Evolutionary conservation across 805 yeast species (phyloP).

Genomic region (Lipomyces chichibuensis): DNA sequence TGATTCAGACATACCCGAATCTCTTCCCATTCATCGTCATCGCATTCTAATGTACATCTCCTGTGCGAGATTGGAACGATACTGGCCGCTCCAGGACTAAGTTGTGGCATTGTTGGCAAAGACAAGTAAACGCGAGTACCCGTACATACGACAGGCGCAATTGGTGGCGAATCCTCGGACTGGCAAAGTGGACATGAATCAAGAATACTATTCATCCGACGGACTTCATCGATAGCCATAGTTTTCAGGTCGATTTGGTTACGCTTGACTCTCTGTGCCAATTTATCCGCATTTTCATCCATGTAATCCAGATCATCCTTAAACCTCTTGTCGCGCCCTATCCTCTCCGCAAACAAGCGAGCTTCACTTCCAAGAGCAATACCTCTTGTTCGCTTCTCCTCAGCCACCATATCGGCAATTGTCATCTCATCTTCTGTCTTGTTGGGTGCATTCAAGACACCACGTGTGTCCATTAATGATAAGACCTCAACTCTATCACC

Average conservation of each 20-base stretch:
- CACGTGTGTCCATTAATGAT: conserved; percentile 31
- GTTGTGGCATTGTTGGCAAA: conserved; percentile 49
- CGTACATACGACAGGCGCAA: conserved; percentile 45
- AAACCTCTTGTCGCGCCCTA: conserved; percentile 47
- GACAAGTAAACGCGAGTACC: conserved; percentile 48
- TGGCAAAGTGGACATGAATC: conserved; percentile 48
- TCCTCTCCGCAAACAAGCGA: conserved; percentile 44
- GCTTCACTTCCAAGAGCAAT: conserved; percentile 34
- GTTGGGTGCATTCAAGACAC: conserved; percentile 14
- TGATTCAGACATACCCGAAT: conserved; percentile 36
- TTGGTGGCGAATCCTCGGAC: conserved; percentile 38
- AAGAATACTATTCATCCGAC: conserved; percentile 42
- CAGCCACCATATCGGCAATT: conserved; percentile 45
- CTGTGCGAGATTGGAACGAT: conserved; percentile 52
- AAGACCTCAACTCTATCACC: conserved; percentile 26
- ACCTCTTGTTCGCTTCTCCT: conserved; percentile 41
- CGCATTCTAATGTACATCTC: conserved; percentile 49
- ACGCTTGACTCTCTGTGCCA: conserved; percentile 44
- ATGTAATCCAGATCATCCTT: conserved; percentile 50
- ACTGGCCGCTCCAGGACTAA: conserved; percentile 44
- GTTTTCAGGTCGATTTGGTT: conserved; percentile 43
- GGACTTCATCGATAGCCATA: conserved; percentile 40
- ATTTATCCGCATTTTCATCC: conserved; percentile 48
- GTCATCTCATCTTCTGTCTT: conserved; percentile 46
- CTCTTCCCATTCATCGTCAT: conserved; percentile 52